Base-by-base conservation (phyloP, 495 filamentous ascomycete genomes). In the Tricharina praecox region DNA sequence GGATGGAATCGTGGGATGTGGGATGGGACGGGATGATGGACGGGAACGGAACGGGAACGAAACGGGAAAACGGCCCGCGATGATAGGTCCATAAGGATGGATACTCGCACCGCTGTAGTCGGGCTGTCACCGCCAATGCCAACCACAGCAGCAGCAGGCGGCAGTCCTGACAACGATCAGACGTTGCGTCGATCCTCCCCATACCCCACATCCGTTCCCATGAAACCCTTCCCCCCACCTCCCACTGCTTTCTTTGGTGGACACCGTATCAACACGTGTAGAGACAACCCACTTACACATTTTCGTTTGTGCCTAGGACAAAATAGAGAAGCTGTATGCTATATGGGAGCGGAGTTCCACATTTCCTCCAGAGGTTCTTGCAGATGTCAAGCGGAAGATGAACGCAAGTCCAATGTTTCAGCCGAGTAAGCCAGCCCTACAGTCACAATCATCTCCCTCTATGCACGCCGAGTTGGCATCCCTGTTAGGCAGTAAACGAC, bases 341-440 rank as follows among this genome's bases (percentile, higher is more conserved):
- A 97, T 97, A 58, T 97, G 90, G 90, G 88, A 96, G 61, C 86
- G 87, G 51, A 85, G 84, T 47, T 76, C 77, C 59, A 96, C 86
- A 23, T 96, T 97, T 65, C 87, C 88, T 21, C 62, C 75, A 18
- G 61, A 76, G 25, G 81, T 93, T 78, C 73, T 97, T 58, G 71
- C 73, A 38, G 75, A 75, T 13, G 93, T 94, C 72, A 93, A 86
- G 62, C 72, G 85, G 59, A 90, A 82, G 64, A 64, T 94, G 60
- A 78, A 71, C 49, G 68, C 58, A 64, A 60, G 65, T 66, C 47
- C 70, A 71, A 57, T 74, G 79, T 85, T 51, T 42, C 51, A 59
- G 52, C 44, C 53, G 81, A 77, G 79, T 76, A 60, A 55, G 41
- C 48, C 30, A 16, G 19, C 34, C 33, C 34, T 28, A 16, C 10